These are phyloP conservation scores for Aegilops speltoides DNA, from an alignment of 176 grass and related monocot genomes.

Conservation along the genomic window DNA sequence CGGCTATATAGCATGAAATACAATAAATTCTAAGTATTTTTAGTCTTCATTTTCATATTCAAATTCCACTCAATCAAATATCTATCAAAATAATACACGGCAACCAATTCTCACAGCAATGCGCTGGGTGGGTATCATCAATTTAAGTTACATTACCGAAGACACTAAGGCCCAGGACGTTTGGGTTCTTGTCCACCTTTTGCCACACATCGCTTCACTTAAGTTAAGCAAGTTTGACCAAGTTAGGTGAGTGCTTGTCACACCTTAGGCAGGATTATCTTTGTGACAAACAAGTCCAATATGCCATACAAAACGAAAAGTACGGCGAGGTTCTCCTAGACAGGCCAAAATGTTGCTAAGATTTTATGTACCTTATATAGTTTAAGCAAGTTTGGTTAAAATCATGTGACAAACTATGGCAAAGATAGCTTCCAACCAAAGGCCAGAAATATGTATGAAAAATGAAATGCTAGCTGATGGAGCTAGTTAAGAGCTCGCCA, in stretches of 20 bases:
- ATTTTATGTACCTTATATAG: neutral
- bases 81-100: too few species aligned
- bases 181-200: neutral
- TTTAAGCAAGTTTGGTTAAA: neutral
- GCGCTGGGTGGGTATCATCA: too few species aligned
- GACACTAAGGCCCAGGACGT: too few species aligned
- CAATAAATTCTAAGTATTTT: too few species aligned
- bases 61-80: too few species aligned
- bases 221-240: neutral
- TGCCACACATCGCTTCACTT: neutral
- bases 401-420: neutral
- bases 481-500: neutral
- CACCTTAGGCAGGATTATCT: neutral
- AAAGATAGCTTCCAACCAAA: neutral
- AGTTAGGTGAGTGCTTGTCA: neutral
- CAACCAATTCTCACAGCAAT: too few species aligned
- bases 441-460: neutral
- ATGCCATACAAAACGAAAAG: neutral
- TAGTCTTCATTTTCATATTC: too few species aligned
- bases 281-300: neutral
- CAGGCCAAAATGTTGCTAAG: neutral
- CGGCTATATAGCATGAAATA: too few species aligned
- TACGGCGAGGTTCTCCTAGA: neutral
- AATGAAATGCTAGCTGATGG: neutral
- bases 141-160: too few species aligned